These are phyloP conservation scores for Suillus subluteus DNA, from an alignment of 768 basidiomycete species.

Conservation along the genomic window DNA sequence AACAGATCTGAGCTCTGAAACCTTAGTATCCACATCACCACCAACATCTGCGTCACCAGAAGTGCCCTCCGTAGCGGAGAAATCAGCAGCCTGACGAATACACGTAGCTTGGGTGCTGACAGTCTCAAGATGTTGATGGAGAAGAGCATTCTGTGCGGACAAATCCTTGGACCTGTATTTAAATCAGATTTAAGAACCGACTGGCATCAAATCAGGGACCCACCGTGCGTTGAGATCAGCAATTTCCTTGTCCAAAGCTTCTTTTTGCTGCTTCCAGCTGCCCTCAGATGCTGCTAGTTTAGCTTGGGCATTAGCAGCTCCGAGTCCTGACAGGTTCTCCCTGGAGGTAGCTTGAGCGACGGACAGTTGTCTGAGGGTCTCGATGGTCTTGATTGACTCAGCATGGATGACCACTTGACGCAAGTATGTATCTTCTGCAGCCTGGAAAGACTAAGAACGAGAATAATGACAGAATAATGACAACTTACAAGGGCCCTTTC, in stretches of 20 bases:
- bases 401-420: slow-evolving; percentile 86
- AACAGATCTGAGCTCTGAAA: slow-evolving; percentile 76
- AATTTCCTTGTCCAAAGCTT: slow-evolving; percentile 77
- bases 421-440: slow-evolving; percentile 81
- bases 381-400: slow-evolving; percentile 76
- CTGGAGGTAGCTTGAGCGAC: slow-evolving; percentile 54
- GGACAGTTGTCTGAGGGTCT: slow-evolving; percentile 63
- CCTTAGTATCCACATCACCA: slow-evolving; percentile 62
- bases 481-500: slow-evolving; percentile 65
- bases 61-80: slow-evolving; percentile 40
- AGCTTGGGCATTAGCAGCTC: slow-evolving; percentile 73
- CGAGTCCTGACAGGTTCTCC: slow-evolving; percentile 58
- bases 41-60: slow-evolving; percentile 47
- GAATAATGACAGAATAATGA: neutral
- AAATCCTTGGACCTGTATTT: slow-evolving; percentile 69
- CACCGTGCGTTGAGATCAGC: slow-evolving; percentile 73
- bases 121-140: slow-evolving; percentile 85
- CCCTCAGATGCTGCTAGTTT: slow-evolving; percentile 72
- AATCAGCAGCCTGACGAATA: slow-evolving; percentile 73
- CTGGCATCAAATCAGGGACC: slow-evolving; percentile 17
- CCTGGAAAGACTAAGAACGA: slow-evolving; percentile 35
- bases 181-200: neutral
- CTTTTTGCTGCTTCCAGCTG: slow-evolving; percentile 83
- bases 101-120: slow-evolving; percentile 81
- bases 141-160: slow-evolving; percentile 69